phyloP scores from a whole-genome alignment of 2,329 filamentous ascomycete species.

The Fusarium sp. region DNA sequence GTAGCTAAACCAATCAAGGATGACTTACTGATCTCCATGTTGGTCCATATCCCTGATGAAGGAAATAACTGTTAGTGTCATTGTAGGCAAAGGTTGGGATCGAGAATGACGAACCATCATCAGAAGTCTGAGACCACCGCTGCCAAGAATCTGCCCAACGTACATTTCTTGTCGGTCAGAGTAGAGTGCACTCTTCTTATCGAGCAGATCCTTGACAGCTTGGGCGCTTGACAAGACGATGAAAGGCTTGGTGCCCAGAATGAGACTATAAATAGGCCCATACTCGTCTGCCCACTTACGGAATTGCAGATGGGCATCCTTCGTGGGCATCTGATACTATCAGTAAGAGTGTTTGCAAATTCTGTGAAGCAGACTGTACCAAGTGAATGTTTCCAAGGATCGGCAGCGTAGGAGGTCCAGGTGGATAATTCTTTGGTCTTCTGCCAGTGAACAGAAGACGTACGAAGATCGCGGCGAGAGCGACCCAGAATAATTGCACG shows the following conservation, averaged over 20 bases:
- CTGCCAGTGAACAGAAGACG: slow-evolving; percentile 1
- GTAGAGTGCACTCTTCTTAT: neutral
- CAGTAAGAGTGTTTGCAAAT: accelerated
- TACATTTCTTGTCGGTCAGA: slow-evolving; percentile 10
- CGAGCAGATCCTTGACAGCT: neutral
- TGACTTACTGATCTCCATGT: neutral
- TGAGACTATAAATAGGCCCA: slow-evolving; percentile 1
- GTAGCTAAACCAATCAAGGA: accelerated
- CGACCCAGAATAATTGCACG: neutral
- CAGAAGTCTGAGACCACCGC: neutral
- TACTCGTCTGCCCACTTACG: slow-evolving; percentile 7
- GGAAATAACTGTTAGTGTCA: neutral
- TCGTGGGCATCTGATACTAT: neutral
- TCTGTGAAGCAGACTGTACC: neutral
- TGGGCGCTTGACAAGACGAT: slow-evolving; percentile 1
- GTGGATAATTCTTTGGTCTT: neutral
- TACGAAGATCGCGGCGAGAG: neutral
- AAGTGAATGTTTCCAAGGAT: slow-evolving; percentile 2
- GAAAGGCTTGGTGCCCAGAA: neutral
- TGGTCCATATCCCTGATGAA: neutral
- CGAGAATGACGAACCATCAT: neutral
- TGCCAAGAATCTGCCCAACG: neutral
- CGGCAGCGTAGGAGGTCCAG: neutral
- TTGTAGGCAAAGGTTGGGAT: accelerated
- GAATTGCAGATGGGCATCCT: neutral